Base-by-base conservation (phyloP, 768 basidiomycete genomes). In the Chalciporus chontae region DNA sequence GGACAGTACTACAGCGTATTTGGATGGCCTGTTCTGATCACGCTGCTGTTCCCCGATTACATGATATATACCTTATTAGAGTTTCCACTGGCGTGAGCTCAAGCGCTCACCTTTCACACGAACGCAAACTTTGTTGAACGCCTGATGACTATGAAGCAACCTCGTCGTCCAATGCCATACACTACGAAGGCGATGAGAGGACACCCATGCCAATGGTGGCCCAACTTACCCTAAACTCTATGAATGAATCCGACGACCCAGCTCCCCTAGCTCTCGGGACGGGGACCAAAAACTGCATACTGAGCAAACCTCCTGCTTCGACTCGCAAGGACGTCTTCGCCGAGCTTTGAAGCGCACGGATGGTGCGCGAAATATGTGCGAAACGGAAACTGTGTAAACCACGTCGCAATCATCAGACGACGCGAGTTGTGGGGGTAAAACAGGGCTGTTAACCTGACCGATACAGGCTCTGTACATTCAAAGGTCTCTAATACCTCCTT, bases 271-370 rank as follows among this genome's bases (percentile, higher is more conserved):
- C 59, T 24, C 63, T 70, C 69, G 74, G 40, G 70, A 76, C 29
- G 3, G 83, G 85, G 77, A 96, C 93, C 56, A 96, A 75, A 67
- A 96, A 90, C 60, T 98, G 95, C 51, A 97, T 69, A 59, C 90
- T 90, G 32, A 97, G 71, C 39, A 94, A 68, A 0, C 95, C 95
- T 45, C 83, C 79, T 18, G 78, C 75, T 57, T 94, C 90, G 18
- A 96, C 92, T 29, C 93, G 78, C 39, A 98, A 67, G 0, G 92
- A 94, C 3, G 94, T 90, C 63, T 96, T 96, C 19, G 83, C 83
- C 0, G 92, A 94, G 48, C 76, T 83, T 51, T 89, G 84, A 45
- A 97, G 68, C 8, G 94, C 94, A 2, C 84, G 78, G 39, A 83
- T 65, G 2, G 88, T 80, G 39, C 82, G 77, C 11, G 78, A 66